Evolutionary conservation across 257 asterid species (phyloP).

Genomic region (Galeopsis tetrahit): DNA sequence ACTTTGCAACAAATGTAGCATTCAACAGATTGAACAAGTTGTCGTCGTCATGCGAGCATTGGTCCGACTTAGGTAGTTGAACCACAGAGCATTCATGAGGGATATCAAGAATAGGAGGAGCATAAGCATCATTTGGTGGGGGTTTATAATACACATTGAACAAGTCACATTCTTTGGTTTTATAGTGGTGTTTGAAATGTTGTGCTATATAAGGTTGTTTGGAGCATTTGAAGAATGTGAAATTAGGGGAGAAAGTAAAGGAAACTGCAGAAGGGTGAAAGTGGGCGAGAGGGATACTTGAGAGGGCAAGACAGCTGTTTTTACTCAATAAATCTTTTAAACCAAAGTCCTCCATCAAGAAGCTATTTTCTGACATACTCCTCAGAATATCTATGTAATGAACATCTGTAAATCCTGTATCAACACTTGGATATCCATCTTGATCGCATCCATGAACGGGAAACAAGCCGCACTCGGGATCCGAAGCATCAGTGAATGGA

Average conservation of each 20-base stretch:
- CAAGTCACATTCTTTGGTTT: not conserved
- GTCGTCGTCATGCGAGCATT: not conserved
- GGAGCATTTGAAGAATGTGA: constrained; percentile 40
- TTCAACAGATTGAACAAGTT: constrained; percentile 27
- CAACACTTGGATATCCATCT: constrained; percentile 27
- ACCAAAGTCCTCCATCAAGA: not conserved
- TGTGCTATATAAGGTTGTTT: not conserved
- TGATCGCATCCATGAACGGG: constrained; percentile 21
- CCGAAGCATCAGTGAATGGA: constrained; percentile 31
- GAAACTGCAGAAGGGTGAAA: constrained; percentile 31
- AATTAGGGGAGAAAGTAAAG: constrained; percentile 26
- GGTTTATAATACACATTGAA: not conserved
- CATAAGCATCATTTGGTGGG: not conserved
- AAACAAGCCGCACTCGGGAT: constrained; percentile 45
- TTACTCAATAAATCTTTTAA: not conserved
- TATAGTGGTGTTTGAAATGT: not conserved
- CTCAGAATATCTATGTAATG: not conserved
- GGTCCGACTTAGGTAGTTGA: constrained; percentile 33
- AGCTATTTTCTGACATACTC: not conserved
- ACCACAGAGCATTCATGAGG: not conserved
- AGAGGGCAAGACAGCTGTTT: constrained; percentile 11
- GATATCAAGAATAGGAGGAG: not conserved
- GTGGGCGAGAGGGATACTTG: not conserved
- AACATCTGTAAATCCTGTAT: not conserved
- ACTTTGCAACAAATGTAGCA: constrained; percentile 30